A percentile compares a stretch with the other conserved stretches of the same genome.
Conservation (phyloP, 2,329 filamentous ascomycete genomes). For the Metarhizium guizhouense region DNA sequence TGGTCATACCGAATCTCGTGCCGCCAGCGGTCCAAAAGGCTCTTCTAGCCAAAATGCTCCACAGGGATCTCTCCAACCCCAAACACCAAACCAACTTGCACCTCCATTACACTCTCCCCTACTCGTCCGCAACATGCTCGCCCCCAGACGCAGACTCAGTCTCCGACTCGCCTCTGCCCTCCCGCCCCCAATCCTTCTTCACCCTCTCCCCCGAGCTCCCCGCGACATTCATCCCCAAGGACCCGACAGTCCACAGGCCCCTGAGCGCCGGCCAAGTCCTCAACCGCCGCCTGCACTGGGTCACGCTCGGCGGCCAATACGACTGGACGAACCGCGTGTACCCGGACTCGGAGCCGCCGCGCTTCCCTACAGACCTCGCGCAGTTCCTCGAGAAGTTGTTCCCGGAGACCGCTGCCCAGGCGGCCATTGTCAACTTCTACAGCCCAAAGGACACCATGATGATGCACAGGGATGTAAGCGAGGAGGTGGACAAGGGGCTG, state of each 20-base stretch:
- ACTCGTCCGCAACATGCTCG: slow-evolving; percentile 25
- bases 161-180: slow-evolving; percentile 38
- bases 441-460: slow-evolving; percentile 84
- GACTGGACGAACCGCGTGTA: slow-evolving; percentile 89
- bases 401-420: slow-evolving; percentile 68
- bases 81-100: slow-evolving; percentile 84
- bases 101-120: slow-evolving; percentile 65
- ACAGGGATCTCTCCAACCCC: slow-evolving; percentile 65
- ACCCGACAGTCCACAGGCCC: slow-evolving; percentile 65
- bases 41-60: slow-evolving; percentile 66
- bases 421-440: slow-evolving; percentile 92
- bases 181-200: slow-evolving; percentile 41
- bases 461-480: slow-evolving; percentile 89
- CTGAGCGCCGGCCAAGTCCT: slow-evolving; percentile 63
- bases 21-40: slow-evolving; percentile 58
- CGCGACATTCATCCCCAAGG: slow-evolving; percentile 56
- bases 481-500: slow-evolving; percentile 67
- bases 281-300: slow-evolving; percentile 78
- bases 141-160: neutral
- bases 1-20: slow-evolving; percentile 67
- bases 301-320: slow-evolving; percentile 91
- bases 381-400: slow-evolving; percentile 61
- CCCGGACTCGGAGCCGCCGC: slow-evolving; percentile 55
- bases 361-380: slow-evolving; percentile 67
- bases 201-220: slow-evolving; percentile 37